Conservation (phyloP, 1,284 basidiomycete genomes). For the Melampsora larici-populina region DNA sequence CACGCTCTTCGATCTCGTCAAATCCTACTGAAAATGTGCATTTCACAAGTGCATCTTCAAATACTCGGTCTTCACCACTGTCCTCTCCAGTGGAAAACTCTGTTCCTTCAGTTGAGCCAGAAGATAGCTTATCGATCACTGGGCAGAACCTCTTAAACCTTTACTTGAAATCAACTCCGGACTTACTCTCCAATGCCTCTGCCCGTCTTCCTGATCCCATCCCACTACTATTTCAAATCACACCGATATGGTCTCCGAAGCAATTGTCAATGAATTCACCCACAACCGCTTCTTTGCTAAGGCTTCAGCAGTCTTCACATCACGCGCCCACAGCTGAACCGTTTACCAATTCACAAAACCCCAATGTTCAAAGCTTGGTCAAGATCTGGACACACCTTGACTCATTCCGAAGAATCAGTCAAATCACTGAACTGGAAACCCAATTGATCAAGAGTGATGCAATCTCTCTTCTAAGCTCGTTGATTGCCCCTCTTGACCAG, state of each 20-base stretch:
- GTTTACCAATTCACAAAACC: neutral
- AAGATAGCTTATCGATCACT: constrained; percentile 5
- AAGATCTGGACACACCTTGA: constrained; percentile 34
- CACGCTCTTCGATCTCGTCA: neutral
- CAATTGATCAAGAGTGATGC: constrained; percentile 35
- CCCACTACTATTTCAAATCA: constrained; percentile 27
- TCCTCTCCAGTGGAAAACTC: neutral
- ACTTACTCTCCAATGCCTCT: constrained; percentile 5
- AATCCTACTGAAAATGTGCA: neutral
- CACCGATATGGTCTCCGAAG: constrained; percentile 16
- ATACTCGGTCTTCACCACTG: neutral
- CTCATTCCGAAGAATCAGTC: constrained; percentile 27
- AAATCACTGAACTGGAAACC: constrained; percentile 11
- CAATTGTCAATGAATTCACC: neutral
- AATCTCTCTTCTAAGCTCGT: constrained; percentile 25
- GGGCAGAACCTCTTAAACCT: constrained; percentile 22
- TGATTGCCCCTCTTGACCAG: constrained; percentile 17
- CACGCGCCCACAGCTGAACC: neutral
- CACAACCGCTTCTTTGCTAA: neutral
- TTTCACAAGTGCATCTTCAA: neutral
- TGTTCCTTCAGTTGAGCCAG: neutral
- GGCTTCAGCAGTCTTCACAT: neutral
- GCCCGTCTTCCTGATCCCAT: neutral
- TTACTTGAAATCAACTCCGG: constrained; percentile 25
- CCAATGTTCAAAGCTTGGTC: constrained; percentile 13